These are phyloP conservation scores for Fusarium continuum DNA, from an alignment of 2,329 filamentous ascomycete genomes.

Conservation along the genomic window DNA sequence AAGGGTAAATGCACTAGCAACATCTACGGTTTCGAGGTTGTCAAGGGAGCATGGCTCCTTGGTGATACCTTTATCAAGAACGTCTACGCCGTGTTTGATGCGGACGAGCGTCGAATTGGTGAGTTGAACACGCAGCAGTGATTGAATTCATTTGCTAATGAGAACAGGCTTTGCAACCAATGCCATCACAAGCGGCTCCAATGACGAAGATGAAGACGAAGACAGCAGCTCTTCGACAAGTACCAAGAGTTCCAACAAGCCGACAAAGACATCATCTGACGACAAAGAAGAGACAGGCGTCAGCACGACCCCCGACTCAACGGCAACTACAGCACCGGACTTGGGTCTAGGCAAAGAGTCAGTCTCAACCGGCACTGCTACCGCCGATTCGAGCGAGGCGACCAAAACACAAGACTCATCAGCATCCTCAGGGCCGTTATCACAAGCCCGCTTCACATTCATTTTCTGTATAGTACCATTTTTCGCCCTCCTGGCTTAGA, in stretches of 20 bases:
- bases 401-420: slow-evolving; percentile 39
- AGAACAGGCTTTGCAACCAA: slow-evolving; percentile 37
- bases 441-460: slow-evolving; percentile 38
- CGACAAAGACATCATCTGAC: slow-evolving; percentile 27
- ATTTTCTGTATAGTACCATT: slow-evolving; percentile 43
- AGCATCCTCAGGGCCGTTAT: slow-evolving; percentile 27
- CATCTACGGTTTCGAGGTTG: slow-evolving; percentile 76
- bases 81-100: slow-evolving; percentile 87
- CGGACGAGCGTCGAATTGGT: slow-evolving; percentile 73
- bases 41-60: slow-evolving; percentile 76
- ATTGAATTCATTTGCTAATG: slow-evolving; percentile 8
- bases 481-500: slow-evolving; percentile 39
- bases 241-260: slow-evolving; percentile 13
- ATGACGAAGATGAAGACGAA: not conserved
- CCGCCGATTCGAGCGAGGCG: slow-evolving; percentile 24
- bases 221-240: slow-evolving; percentile 14
- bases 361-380: slow-evolving; percentile 34
- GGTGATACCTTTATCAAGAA: slow-evolving; percentile 91
- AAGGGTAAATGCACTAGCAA: slow-evolving; percentile 72
- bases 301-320: slow-evolving; percentile 26
- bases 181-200: slow-evolving; percentile 23
- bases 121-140: slow-evolving; percentile 33
- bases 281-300: slow-evolving; percentile 21
- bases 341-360: slow-evolving; percentile 41
- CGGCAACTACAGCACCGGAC: slow-evolving; percentile 23